phyloP scores from a whole-genome alignment of 2,329 filamentous ascomycete genomes.

The Knufia fluminis region DNA sequence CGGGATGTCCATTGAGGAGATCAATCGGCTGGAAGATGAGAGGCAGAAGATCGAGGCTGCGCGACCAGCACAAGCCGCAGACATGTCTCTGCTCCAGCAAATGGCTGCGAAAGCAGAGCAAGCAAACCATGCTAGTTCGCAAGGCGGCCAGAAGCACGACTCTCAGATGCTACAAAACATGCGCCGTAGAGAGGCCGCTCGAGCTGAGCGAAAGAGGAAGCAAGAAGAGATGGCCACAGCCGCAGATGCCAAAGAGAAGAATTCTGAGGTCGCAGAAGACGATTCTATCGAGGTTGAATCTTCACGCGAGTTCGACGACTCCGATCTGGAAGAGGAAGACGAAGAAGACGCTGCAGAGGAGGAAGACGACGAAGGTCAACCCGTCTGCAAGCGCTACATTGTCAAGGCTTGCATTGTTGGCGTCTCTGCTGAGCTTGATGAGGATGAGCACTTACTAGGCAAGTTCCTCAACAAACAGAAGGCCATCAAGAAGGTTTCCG shows the following conservation, averaged over 20 bases:
- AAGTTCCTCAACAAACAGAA: background rate
- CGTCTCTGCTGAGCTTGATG: background rate
- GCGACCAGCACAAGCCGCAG: constrained; percentile 7
- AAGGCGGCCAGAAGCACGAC: constrained; percentile 1
- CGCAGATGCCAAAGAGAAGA: background rate
- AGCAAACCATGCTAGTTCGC: background rate
- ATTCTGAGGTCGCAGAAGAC: background rate
- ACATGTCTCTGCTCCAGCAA: background rate
- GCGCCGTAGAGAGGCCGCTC: constrained; percentile 12
- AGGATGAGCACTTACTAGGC: background rate
- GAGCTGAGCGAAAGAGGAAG: constrained; percentile 9
- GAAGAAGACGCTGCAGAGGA: constrained; percentile 4
- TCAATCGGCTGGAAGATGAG: background rate
- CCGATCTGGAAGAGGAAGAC: background rate
- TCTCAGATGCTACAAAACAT: constrained; percentile 6
- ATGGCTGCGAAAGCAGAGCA: background rate
- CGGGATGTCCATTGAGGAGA: background rate
- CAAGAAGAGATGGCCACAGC: background rate
- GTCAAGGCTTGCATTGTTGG: background rate
- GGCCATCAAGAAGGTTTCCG: background rate
- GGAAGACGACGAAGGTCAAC: constrained; percentile 6
- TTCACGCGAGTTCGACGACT: constrained; percentile 6
- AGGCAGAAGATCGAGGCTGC: constrained; percentile 10
- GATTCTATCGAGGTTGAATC: constrained; percentile 10
- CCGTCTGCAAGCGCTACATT: constrained; percentile 2